Evolutionary conservation across 352 stramenopile genomes (phyloP).

Genomic region (Phytophthora agathidicida): DNA sequence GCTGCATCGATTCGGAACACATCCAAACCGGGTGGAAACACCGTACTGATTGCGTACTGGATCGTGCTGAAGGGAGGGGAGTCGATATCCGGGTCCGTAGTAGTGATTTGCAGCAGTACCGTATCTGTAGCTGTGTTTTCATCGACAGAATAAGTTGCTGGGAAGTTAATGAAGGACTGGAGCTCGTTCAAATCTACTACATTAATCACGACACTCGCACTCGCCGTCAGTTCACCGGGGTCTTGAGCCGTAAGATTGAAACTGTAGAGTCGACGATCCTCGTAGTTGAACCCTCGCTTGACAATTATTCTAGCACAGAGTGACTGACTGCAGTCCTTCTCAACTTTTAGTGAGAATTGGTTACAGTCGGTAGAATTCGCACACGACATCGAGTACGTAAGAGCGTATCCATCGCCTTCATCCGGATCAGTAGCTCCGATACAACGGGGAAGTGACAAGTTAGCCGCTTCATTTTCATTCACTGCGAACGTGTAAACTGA

Average conservation of each 20-base stretch:
- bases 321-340: slow-evolving; percentile 41
- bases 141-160: slow-evolving; percentile 23
- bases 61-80: slow-evolving; percentile 40
- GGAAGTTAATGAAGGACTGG: slow-evolving; percentile 44
- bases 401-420: slow-evolving; percentile 37
- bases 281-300: slow-evolving; percentile 44
- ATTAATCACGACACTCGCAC: slow-evolving; percentile 33
- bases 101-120: slow-evolving; percentile 34
- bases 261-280: slow-evolving; percentile 41
- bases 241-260: slow-evolving; percentile 48
- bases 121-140: slow-evolving; percentile 40
- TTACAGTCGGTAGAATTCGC: slow-evolving; percentile 33
- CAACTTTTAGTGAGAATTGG: slow-evolving; percentile 41
- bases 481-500: slow-evolving; percentile 38
- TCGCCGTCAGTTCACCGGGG: slow-evolving; percentile 21
- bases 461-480: slow-evolving; percentile 36
- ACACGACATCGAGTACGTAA: slow-evolving; percentile 54
- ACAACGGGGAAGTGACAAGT: slow-evolving; percentile 33
- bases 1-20: slow-evolving; percentile 36
- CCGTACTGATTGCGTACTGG: slow-evolving; percentile 33
- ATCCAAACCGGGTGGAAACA: slow-evolving; percentile 39
- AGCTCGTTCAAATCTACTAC: slow-evolving; percentile 62
- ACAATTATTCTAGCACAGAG: slow-evolving; percentile 51
- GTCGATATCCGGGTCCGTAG: slow-evolving; percentile 46
- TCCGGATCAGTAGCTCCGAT: slow-evolving; percentile 51